Evolutionary conservation across 2,329 filamentous ascomycete species (phyloP).

Genomic region (Fusarium protoensiforme): DNA sequence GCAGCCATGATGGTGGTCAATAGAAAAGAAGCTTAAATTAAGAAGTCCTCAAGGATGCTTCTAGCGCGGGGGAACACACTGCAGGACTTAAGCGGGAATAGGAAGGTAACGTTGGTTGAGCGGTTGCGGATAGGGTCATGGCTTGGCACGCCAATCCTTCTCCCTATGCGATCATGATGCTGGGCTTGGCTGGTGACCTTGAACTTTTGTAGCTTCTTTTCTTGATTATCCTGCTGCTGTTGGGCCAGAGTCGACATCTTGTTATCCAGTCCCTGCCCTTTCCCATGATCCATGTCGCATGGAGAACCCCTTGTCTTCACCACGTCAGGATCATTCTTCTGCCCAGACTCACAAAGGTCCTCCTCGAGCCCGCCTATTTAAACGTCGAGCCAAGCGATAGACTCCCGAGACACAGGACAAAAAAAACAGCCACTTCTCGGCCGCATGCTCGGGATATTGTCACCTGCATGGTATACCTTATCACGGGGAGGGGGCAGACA

Average conservation of each 20-base stretch:
- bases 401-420: conserved; percentile 1
- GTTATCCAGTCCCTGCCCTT: not conserved
- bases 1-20: not conserved
- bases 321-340: not conserved
- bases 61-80: conserved; percentile 10
- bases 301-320: not conserved
- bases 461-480: conserved; percentile 28
- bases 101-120: conserved; percentile 34
- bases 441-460: conserved; percentile 21
- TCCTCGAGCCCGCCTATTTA: conserved; percentile 14
- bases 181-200: not conserved
- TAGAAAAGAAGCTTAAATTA: conserved; percentile 39
- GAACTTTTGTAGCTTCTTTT: not conserved
- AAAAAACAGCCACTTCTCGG: not conserved
- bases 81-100: conserved; percentile 23
- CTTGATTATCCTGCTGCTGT: not conserved
- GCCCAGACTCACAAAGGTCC: conserved; percentile 37
- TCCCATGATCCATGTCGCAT: not conserved
- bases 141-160: conserved; percentile 14
- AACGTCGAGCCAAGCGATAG: conserved; percentile 15
- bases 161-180: not conserved
- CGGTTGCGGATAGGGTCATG: not conserved
- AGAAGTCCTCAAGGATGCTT: conserved; percentile 17
- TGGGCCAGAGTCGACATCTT: not conserved
- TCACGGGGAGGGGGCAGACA: conserved; percentile 21